phyloP scores from a whole-genome alignment of 23 red algal species.

The Gracilaria caudata region DNA sequence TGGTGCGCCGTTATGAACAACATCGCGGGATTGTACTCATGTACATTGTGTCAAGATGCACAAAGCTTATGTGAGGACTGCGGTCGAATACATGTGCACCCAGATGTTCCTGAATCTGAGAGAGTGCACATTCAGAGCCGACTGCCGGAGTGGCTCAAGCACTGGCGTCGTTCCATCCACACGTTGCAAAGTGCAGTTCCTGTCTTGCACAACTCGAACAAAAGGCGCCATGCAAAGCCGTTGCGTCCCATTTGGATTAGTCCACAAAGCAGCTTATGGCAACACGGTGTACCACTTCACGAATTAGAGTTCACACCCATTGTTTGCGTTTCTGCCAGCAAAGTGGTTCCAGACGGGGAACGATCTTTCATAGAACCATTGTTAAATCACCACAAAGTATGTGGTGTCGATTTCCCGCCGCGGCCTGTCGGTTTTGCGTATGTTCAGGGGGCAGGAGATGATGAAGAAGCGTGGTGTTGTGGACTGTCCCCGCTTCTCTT shows the following conservation, averaged over 20 bases:
- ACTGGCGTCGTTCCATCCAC: constrained; percentile 41
- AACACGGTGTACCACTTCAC: constrained; percentile 37
- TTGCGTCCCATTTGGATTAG: constrained; percentile 48
- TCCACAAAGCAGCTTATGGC: constrained; percentile 37
- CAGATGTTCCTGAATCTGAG: constrained; percentile 43
- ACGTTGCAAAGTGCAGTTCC: constrained; percentile 3
- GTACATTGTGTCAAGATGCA: neutral
- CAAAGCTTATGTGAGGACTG: constrained; percentile 9
- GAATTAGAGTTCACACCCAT: constrained; percentile 54
- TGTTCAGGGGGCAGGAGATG: constrained; percentile 76
- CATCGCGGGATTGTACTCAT: constrained; percentile 22
- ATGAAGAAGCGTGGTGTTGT: constrained; percentile 70
- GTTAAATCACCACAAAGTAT: neutral
- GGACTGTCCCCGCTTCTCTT: constrained; percentile 47
- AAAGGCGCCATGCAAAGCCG: constrained; percentile 2
- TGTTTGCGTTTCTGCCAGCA: constrained; percentile 60
- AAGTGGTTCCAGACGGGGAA: constrained; percentile 15
- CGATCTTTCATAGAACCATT: constrained; percentile 54
- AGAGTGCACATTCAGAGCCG: constrained; percentile 22
- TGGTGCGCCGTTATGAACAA: constrained; percentile 73
- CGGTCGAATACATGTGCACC: constrained; percentile 33
- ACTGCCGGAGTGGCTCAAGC: constrained; percentile 32
- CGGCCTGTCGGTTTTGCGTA: constrained; percentile 53
- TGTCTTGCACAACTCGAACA: neutral
- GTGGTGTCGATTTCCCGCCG: constrained; percentile 41